Percentiles rank a stretch among this genome's conserved stretches.
Evolutionary conservation across 116 monocot genomes (phyloP).

Genomic region (Trichopus zeylanicus): DNA sequence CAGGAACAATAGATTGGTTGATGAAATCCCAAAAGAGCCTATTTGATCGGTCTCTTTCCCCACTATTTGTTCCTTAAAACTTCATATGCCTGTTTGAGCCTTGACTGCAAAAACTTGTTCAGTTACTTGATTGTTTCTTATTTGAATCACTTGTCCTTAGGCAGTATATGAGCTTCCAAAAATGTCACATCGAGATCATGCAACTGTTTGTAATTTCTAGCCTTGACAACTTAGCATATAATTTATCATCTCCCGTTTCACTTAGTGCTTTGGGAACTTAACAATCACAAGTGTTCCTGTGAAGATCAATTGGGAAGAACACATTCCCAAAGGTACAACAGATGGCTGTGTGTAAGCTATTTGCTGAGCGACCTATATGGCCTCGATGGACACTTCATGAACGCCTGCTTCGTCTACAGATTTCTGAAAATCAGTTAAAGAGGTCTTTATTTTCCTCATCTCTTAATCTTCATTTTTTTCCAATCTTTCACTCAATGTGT

Average conservation of each 20-base stretch:
- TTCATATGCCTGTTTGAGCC: no score
- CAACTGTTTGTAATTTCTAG: not conserved
- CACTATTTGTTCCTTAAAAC: no score
- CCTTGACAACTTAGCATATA: not conserved
- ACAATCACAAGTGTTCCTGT: slow-evolving; percentile 49
- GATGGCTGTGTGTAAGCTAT: slow-evolving; percentile 63
- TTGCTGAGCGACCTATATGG: slow-evolving; percentile 85
- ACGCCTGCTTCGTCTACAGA: slow-evolving; percentile 36
- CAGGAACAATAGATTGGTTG: no score
- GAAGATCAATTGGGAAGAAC: slow-evolving; percentile 73
- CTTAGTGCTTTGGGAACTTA: slow-evolving; percentile 29
- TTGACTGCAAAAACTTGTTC: no score
- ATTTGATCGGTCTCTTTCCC: no score
- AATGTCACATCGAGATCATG: no score
- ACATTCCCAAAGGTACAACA: slow-evolving; percentile 44
- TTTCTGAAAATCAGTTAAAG: slow-evolving; percentile 49
- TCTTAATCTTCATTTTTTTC: not conserved
- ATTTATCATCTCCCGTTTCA: not conserved
- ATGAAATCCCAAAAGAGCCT: no score
- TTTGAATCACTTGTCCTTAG: no score
- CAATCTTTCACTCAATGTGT: not conserved
- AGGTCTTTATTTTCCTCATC: slow-evolving; percentile 24
- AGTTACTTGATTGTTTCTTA: no score
- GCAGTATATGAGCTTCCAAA: no score
- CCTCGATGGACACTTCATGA: slow-evolving; percentile 69